phyloP scores from a whole-genome alignment of 139 green algal genomes.

The Pseudopediastrum boryanum region DNA sequence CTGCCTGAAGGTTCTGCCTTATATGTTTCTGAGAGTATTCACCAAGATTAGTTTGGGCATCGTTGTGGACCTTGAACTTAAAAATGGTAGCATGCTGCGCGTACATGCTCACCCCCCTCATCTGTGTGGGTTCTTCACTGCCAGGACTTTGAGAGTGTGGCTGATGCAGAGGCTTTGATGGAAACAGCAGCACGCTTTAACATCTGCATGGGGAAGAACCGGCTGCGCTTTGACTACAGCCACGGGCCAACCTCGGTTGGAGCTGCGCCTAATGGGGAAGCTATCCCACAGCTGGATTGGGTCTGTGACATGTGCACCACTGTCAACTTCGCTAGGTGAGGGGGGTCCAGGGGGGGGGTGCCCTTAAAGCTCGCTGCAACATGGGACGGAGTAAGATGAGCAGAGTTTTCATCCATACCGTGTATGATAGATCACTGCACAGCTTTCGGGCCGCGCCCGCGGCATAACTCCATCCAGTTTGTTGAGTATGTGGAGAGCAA shows the following conservation, averaged over 20 bases:
- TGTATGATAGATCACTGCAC: too few species aligned
- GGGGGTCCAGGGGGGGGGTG: neutral
- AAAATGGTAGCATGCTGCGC: too few species aligned
- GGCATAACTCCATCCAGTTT: too few species aligned
- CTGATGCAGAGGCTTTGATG: conserved; percentile 62
- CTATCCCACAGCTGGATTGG: conserved; percentile 60
- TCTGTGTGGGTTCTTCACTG: too few species aligned
- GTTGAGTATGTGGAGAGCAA: too few species aligned
- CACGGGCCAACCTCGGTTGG: neutral
- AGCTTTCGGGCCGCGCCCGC: too few species aligned
- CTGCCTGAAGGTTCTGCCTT: too few species aligned
- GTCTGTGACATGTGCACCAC: conserved; percentile 69
- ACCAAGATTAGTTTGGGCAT: too few species aligned
- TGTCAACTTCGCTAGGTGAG: conserved; percentile 78
- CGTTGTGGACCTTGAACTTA: too few species aligned
- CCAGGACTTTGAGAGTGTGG: conserved; percentile 60
- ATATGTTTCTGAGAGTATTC: too few species aligned
- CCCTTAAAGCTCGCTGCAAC: neutral
- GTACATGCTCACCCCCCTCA: too few species aligned
- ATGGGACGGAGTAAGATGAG: neutral
- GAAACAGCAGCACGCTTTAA: conserved; percentile 42
- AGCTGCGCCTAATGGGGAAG: neutral
- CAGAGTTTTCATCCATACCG: too few species aligned
- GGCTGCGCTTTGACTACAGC: conserved; percentile 60
- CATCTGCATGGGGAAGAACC: conserved; percentile 29